These are phyloP conservation scores for Carex parvula DNA, from an alignment of 176 grass and related monocot genomes.

Conservation along the genomic window DNA sequence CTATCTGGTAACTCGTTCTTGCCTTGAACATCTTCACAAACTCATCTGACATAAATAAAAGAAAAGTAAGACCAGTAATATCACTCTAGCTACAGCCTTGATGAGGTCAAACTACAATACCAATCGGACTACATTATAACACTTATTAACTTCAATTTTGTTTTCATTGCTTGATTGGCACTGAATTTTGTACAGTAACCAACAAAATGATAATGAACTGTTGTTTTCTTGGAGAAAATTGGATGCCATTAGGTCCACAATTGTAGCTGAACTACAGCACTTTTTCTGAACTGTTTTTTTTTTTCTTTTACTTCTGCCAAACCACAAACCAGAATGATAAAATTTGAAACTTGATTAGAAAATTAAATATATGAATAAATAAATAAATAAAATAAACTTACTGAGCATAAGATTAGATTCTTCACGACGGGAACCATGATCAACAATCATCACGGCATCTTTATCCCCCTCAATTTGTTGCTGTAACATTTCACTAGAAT, in stretches of 20 bases:
- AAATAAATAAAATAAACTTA: slow-evolving; percentile 28
- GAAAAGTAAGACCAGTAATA: neutral
- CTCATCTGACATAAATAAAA: slow-evolving; percentile 47
- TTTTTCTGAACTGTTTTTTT: neutral
- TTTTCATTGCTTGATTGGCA: neutral
- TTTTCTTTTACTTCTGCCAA: neutral
- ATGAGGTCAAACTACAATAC: neutral
- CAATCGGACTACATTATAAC: neutral
- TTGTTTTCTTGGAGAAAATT: neutral
- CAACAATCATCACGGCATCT: slow-evolving; percentile 76
- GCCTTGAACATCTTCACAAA: slow-evolving; percentile 80
- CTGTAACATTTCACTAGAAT: neutral
- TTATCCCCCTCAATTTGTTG: slow-evolving; percentile 38
- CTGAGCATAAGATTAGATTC: slow-evolving; percentile 92
- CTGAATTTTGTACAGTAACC: neutral
- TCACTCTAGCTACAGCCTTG: neutral
- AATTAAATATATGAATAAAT: neutral
- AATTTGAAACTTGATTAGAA: neutral
- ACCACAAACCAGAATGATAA: neutral
- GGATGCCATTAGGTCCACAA: neutral
- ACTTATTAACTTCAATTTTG: neutral
- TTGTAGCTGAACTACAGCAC: neutral
- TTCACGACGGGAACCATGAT: slow-evolving; percentile 87
- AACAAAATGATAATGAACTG: neutral
- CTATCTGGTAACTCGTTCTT: slow-evolving; percentile 60